Evolutionary conservation across 2,329 filamentous ascomycete species (phyloP).

Genomic region (Paracoccidioides brasiliensis): DNA sequence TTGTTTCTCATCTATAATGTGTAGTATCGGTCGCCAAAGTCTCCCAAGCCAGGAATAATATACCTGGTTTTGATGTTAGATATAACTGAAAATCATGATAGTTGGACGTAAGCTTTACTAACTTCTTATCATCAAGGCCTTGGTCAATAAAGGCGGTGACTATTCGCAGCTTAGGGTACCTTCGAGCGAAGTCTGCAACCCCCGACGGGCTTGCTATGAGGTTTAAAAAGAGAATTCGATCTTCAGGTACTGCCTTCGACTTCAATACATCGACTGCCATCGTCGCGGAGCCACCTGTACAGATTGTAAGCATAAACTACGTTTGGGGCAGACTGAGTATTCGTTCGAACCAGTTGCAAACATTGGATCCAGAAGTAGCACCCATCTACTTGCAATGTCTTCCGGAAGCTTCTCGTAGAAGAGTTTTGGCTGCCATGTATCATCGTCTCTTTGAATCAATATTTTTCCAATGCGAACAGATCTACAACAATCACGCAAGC

Average conservation of each 20-base stretch:
- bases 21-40: slow-evolving; percentile 94
- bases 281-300: slow-evolving; percentile 73
- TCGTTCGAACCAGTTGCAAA: slow-evolving; percentile 71
- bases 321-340: neutral
- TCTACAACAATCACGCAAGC: slow-evolving; percentile 86
- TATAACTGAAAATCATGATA: neutral
- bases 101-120: slow-evolving; percentile 13
- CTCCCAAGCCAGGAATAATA: slow-evolving; percentile 83
- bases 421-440: slow-evolving; percentile 78
- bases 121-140: slow-evolving; percentile 98
- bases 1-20: slow-evolving; percentile 50
- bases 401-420: slow-evolving; percentile 97
- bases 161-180: slow-evolving; percentile 78
- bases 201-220: slow-evolving; percentile 95
- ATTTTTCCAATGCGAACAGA: slow-evolving; percentile 99
- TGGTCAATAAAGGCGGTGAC: slow-evolving; percentile 94
- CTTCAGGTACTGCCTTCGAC: slow-evolving; percentile 79
- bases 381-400: slow-evolving; percentile 87
- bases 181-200: slow-evolving; percentile 73
- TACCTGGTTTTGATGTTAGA: slow-evolving; percentile 48
- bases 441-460: slow-evolving; percentile 91
- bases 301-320: neutral
- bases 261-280: slow-evolving; percentile 95
- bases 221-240: slow-evolving; percentile 91
- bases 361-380: slow-evolving; percentile 93